A percentile compares a stretch with the other conserved stretches of the same genome.
Evolutionary conservation across 345 rosid species (phyloP).

Genomic region (Fremontodendron californicum): DNA sequence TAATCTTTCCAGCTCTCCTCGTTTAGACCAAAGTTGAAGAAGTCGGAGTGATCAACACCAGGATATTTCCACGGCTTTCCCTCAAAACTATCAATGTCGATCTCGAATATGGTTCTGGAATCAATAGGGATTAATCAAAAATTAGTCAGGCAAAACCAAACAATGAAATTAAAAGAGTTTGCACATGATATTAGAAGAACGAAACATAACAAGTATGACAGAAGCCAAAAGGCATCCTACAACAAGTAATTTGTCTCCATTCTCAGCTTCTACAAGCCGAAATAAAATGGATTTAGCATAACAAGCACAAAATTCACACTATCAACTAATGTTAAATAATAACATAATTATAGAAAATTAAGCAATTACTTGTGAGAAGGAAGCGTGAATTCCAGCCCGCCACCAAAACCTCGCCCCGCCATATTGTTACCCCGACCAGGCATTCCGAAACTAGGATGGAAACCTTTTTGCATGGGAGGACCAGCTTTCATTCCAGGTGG

Average conservation of each 20-base stretch:
- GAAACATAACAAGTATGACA: background rate
- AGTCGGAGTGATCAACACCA: slow-evolving; percentile 69
- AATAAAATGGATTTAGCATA: background rate
- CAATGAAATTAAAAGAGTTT: background rate
- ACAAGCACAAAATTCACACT: background rate
- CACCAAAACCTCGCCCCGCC: slow-evolving; percentile 74
- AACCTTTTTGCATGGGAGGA: slow-evolving; percentile 66
- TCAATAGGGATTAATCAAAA: slow-evolving; percentile 11
- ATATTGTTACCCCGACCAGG: slow-evolving; percentile 55
- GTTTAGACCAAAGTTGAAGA: slow-evolving; percentile 88
- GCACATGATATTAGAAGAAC: background rate
- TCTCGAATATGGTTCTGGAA: slow-evolving; percentile 92
- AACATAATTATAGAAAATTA: slow-evolving; percentile 17
- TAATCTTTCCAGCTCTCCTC: slow-evolving; percentile 99
- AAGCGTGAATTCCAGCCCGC: slow-evolving; percentile 87
- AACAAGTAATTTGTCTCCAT: slow-evolving; percentile 2
- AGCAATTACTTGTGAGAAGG: slow-evolving; percentile 93
- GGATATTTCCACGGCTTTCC: slow-evolving; percentile 98
- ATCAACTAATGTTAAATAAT: background rate
- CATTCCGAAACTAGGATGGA: slow-evolving; percentile 57
- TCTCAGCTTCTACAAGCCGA: background rate
- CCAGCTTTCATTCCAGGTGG: slow-evolving; percentile 64
- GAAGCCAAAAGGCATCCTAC: slow-evolving; percentile 5
- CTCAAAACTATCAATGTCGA: slow-evolving; percentile 89
- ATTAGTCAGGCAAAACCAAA: slow-evolving; percentile 2